A percentile compares a stretch with the other conserved stretches of the same genome.
Evolutionary conservation across 352 stramenopile genomes (phyloP).

Genomic region (Phytophthora uliginosa): DNA sequence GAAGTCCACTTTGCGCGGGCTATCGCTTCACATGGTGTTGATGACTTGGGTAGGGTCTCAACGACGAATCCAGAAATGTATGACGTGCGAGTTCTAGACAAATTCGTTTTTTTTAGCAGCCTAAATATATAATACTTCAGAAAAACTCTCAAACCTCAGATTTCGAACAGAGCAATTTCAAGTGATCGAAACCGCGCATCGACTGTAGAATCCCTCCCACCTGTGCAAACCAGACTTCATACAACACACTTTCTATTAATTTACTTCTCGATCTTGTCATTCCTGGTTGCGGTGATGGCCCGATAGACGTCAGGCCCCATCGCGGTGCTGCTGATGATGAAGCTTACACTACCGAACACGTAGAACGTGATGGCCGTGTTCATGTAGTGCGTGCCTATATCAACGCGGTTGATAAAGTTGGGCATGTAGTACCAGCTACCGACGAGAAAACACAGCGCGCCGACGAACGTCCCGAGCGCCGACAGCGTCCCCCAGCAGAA

Average conservation of each 20-base stretch:
- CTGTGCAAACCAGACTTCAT: background rate
- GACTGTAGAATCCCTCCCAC: too few relatives aligned
- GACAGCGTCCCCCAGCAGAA: constrained; percentile 54
- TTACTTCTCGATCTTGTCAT: constrained; percentile 12
- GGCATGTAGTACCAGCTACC: constrained; percentile 81
- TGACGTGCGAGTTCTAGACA: too few relatives aligned
- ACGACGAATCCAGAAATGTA: too few relatives aligned
- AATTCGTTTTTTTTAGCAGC: too few relatives aligned
- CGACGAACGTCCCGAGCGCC: constrained; percentile 58
- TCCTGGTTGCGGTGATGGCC: constrained; percentile 38
- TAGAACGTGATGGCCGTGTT: constrained; percentile 76
- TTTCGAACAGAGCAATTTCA: background rate
- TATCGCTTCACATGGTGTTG: constrained; percentile 1
- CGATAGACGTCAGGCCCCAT: constrained; percentile 55
- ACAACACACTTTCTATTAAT: background rate
- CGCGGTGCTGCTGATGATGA: constrained; percentile 63
- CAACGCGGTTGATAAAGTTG: constrained; percentile 63
- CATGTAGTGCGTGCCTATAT: constrained; percentile 65
- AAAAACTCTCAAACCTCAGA: background rate
- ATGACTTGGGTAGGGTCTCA: too few relatives aligned
- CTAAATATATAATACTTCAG: too few relatives aligned
- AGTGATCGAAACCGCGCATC: too few relatives aligned
- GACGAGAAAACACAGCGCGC: constrained; percentile 71
- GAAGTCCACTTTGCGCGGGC: background rate
- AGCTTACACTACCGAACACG: constrained; percentile 71